Evolutionary conservation across 768 basidiomycete genomes (phyloP), one percentile per base, ranked within the genome.

Genomic region (Suillus fuscotomentosus): DNA sequence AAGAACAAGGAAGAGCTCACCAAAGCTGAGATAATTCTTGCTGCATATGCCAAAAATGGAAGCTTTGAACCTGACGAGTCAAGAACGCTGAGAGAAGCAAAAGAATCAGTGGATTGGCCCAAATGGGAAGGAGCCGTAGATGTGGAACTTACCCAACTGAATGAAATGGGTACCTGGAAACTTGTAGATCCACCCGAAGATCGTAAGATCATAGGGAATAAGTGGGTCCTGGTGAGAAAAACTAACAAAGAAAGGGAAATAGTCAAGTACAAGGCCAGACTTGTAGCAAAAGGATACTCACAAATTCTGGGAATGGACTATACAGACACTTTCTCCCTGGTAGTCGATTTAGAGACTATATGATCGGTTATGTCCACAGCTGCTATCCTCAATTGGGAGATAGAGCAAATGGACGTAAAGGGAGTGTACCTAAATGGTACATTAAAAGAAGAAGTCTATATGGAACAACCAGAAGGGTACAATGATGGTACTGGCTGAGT

Each of bases 201-300:
- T 5, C 5, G 67, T 8, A 74, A 74, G 6, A 62, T 74, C 0
- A 64, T 81, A 0, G 67, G 65, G 2, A 73, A 72, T 41, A 27
- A 72, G 64, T 78, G 76, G 77, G 74, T 78, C 8, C 14, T 64
- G 10, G 53, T 48, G 1, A 50, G 51, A 4, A 67, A 62, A 11
- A 65, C 61, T 1, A 39, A 57, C 5, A 65, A 64, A 53, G 43
- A 67, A 0, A 60, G 68, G 0, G 6, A 42, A 0, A 34, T 71
- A 20, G 47, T 51, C 42, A 61, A 71, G 64, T 70, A 66, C 53
- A 80, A 79, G 60, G 80, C 73, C 0, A 36, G 76, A 17, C 59
- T 83, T 14, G 79, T 82, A 1, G 80, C 77, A 1, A 69, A 76
- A 65, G 82, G 82, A 0, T 82, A 73, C 65, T 67, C 69, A 3